Conservation (phyloP, 139 green algal species). For the Diplosphaera chodatii region DNA sequence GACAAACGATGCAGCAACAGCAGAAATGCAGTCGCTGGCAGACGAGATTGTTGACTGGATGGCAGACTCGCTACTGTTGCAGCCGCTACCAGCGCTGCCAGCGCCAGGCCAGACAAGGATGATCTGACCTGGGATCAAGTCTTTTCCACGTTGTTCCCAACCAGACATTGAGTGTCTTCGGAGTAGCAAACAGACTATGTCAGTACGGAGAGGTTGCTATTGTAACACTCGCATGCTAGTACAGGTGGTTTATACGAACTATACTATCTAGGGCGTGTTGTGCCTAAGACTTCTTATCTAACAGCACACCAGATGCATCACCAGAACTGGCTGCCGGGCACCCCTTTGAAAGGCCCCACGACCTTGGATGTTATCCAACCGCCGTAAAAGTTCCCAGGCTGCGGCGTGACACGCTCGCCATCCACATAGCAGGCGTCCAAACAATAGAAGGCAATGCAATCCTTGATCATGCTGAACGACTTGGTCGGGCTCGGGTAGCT, state of each 20-base stretch:
- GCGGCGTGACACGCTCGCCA: slow-evolving; percentile 30
- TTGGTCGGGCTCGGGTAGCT: slow-evolving; percentile 34
- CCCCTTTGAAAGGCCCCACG: slow-evolving; percentile 43
- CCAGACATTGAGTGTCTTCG: too few relatives aligned
- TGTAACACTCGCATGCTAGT: too few relatives aligned
- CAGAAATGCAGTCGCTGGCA: slow-evolving; percentile 21
- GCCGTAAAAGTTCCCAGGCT: slow-evolving; percentile 44
- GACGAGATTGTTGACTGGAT: slow-evolving; percentile 24
- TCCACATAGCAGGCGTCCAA: slow-evolving; percentile 16
- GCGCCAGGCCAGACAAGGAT: not conserved
- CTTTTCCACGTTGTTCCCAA: too few relatives aligned
- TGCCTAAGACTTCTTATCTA: too few relatives aligned
- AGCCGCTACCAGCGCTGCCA: not conserved
- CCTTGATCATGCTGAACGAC: slow-evolving; percentile 25
- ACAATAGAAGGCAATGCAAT: slow-evolving; percentile 34
- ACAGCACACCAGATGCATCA: too few relatives aligned
- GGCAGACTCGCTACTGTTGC: not conserved
- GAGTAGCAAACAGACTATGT: too few relatives aligned
- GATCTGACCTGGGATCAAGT: too few relatives aligned
- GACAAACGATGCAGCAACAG: not conserved
- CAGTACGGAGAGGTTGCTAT: too few relatives aligned
- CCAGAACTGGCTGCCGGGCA: slow-evolving; percentile 31
- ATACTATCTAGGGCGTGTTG: too few relatives aligned
- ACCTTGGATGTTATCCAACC: slow-evolving; percentile 38
- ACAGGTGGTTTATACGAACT: too few relatives aligned